These are phyloP conservation scores for Kalmusia sp. DNA, from an alignment of 2,329 filamentous ascomycete species.

Conservation along the genomic window DNA sequence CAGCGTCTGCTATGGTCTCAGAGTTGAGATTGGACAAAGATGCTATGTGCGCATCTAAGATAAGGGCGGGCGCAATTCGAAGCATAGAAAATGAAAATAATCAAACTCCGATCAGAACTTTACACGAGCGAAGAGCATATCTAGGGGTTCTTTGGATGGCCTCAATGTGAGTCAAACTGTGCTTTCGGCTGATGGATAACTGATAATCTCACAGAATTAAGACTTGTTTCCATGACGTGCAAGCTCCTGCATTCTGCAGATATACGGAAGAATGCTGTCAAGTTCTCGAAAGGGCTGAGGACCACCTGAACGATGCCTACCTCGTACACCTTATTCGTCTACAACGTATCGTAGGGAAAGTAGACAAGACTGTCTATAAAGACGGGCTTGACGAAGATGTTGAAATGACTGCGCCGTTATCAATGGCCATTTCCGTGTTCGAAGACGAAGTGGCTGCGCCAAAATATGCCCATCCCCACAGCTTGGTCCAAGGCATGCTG, in stretches of 20 bases:
- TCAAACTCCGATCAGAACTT: not conserved
- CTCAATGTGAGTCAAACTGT: conserved; percentile 4
- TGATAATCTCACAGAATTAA: conserved; percentile 8
- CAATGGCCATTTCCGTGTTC: conserved; percentile 6
- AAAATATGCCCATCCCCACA: not conserved
- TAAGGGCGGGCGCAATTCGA: conserved; percentile 6
- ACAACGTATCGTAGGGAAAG: conserved; percentile 5
- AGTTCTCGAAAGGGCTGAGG: conserved; percentile 5
- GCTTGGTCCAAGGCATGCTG: not conserved
- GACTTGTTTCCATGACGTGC: conserved; percentile 11
- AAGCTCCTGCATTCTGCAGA: conserved; percentile 4
- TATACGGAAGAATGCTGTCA: conserved; percentile 14
- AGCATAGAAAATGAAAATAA: not conserved
- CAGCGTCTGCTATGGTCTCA: conserved; percentile 4
- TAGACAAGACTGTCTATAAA: conserved; percentile 9
- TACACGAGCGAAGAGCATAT: conserved; percentile 11
- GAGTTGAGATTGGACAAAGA: conserved; percentile 11
- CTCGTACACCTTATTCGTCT: conserved; percentile 10
- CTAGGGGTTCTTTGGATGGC: conserved; percentile 12
- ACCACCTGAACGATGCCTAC: conserved; percentile 8
- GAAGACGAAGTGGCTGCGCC: conserved; percentile 5
- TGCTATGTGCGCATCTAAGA: not conserved
- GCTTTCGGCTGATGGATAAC: not conserved
- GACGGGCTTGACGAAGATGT: not conserved
- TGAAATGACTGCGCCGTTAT: conserved; percentile 3